Percentiles rank a stretch among this genome's conserved stretches.
phyloP scores from a whole-genome alignment of 352 stramenopile genomes.

The Pythium oligandrum region DNA sequence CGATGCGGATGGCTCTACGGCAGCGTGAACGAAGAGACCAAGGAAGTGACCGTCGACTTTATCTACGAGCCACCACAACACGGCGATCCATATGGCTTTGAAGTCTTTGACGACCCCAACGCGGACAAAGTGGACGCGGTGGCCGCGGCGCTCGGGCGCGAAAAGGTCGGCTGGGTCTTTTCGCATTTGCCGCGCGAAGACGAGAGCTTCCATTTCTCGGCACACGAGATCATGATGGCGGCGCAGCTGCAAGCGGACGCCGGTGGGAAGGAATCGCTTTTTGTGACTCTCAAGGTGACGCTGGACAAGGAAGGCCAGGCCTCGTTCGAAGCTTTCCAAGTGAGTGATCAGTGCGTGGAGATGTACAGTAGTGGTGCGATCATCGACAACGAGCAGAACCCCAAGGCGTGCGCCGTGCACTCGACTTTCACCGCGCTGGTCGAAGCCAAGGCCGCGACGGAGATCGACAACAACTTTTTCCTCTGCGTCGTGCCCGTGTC shows the following conservation, averaged over 20 bases:
- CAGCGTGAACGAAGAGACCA: constrained; percentile 78
- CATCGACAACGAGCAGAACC: constrained; percentile 84
- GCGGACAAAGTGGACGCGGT: constrained; percentile 83
- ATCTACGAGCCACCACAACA: constrained; percentile 96
- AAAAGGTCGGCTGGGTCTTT: constrained; percentile 97
- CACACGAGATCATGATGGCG: constrained; percentile 88
- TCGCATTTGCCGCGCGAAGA: constrained; percentile 94
- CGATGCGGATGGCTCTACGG: constrained; percentile 95
- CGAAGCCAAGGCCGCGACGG: constrained; percentile 89
- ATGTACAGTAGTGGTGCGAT: constrained; percentile 96
- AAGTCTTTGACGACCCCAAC: constrained; percentile 90
- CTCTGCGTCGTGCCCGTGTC: constrained; percentile 95
- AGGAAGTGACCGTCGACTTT: constrained; percentile 90
- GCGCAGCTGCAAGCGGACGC: constrained; percentile 95
- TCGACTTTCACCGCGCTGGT: constrained; percentile 98
- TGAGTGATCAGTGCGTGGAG: constrained; percentile 96
- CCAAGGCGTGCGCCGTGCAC: constrained; percentile 89
- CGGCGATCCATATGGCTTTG: constrained; percentile 84
- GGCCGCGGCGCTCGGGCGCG: constrained; percentile 80
- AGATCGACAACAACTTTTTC: constrained; percentile 98
- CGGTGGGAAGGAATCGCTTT: constrained; percentile 91
- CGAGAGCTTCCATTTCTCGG: constrained; percentile 93
- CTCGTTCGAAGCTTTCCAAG: constrained; percentile 96
- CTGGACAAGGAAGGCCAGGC: constrained; percentile 92
- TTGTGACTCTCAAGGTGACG: constrained; percentile 96